Evolutionary conservation across 305 asterid species (phyloP).

Genomic region (Rubia balearica): DNA sequence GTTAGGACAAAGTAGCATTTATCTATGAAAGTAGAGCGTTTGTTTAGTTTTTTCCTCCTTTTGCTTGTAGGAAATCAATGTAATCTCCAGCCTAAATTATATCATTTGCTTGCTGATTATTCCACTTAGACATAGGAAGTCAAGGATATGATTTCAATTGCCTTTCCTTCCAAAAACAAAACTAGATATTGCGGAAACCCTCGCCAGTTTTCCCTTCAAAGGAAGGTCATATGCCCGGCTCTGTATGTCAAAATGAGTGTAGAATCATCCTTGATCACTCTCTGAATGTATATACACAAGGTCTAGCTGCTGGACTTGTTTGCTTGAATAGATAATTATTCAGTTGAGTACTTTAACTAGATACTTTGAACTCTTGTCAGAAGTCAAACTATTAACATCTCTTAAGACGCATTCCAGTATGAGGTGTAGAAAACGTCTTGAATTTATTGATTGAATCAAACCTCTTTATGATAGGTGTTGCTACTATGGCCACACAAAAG

Average conservation of each 20-base stretch:
- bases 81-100: background rate
- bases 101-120: background rate
- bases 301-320: background rate
- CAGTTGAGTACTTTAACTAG: background rate
- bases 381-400: background rate
- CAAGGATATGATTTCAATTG: background rate
- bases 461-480: background rate
- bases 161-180: background rate
- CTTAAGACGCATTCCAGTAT: background rate
- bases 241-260: constrained; percentile 2
- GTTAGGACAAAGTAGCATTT: background rate
- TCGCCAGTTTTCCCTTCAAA: background rate
- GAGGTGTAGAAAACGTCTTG: background rate
- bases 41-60: background rate
- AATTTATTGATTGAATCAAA: background rate
- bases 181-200: background rate
- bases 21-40: background rate
- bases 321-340: background rate
- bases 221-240: background rate
- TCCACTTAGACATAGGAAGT: constrained; percentile 2
- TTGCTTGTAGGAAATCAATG: background rate
- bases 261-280: background rate
- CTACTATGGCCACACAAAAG: background rate
- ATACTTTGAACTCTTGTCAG: background rate
- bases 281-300: background rate